Evolutionary conservation across 805 yeast genomes (phyloP).

Genomic region (Ogataea chonburiensis): DNA sequence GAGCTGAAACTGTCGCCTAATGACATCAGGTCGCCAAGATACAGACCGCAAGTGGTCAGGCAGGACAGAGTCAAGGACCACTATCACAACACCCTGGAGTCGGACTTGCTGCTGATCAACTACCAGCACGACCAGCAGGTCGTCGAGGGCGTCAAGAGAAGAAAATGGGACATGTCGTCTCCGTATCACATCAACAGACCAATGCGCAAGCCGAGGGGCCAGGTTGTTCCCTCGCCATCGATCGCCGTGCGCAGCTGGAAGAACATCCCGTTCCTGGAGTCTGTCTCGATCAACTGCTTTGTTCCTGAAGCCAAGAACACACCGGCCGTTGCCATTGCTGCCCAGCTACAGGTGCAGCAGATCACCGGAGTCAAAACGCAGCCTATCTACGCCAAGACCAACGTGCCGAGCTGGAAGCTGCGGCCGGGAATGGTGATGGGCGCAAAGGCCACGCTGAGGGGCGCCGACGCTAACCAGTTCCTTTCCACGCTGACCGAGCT

Average conservation of each 20-base stretch:
- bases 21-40: conserved; percentile 79
- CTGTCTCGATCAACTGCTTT: conserved; percentile 74
- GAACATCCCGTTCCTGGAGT: conserved; percentile 69
- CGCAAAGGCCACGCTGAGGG: conserved; percentile 73
- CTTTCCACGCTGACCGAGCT: conserved; percentile 83
- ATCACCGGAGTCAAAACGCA: conserved; percentile 88
- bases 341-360: conserved; percentile 81
- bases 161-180: conserved; percentile 84
- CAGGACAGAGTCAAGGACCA: conserved; percentile 81
- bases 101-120: conserved; percentile 75
- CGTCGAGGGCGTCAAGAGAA: conserved; percentile 63
- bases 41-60: conserved; percentile 67
- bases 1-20: conserved; percentile 63
- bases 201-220: conserved; percentile 71
- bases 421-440: conserved; percentile 91
- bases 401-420: conserved; percentile 81
- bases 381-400: conserved; percentile 69
- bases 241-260: conserved; percentile 61
- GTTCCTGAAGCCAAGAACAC: conserved; percentile 70
- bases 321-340: conserved; percentile 70
- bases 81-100: conserved; percentile 66
- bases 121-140: conserved; percentile 63
- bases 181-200: conserved; percentile 90
- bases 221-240: conserved; percentile 70
- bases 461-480: conserved; percentile 83